Evolutionary conservation across 2,329 filamentous ascomycete genomes (phyloP).

Genomic region (Epichloe uncinata): DNA sequence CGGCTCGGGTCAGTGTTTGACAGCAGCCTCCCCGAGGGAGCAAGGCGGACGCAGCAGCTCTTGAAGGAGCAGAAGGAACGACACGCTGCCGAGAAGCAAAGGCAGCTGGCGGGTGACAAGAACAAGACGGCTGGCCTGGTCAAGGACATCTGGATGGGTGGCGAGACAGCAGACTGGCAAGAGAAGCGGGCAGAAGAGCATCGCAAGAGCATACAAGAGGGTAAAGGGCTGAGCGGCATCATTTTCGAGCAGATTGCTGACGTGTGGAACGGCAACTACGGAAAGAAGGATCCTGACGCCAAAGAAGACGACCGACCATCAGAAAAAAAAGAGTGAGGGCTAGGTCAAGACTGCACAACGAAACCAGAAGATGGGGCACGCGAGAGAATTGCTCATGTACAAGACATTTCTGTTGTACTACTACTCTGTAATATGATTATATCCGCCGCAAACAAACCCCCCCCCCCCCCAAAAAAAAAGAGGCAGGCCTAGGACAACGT

Average conservation of each 20-base stretch:
- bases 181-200: conserved; percentile 38
- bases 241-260: conserved; percentile 45
- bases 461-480: too few relatives aligned
- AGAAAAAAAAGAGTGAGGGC: not conserved
- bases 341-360: not conserved
- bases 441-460: too few relatives aligned
- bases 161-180: conserved; percentile 40
- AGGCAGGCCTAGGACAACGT: too few relatives aligned
- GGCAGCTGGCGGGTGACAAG: conserved; percentile 18
- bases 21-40: conserved; percentile 43
- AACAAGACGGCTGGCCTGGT: conserved; percentile 21
- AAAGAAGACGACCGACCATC: not conserved
- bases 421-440: too few relatives aligned
- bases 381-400: not conserved
- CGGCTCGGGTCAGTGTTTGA: conserved; percentile 33
- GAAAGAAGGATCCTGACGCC: conserved; percentile 13
- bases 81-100: conserved; percentile 18
- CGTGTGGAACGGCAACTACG: conserved; percentile 30
- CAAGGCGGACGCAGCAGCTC: conserved; percentile 31
- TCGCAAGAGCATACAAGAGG: conserved; percentile 38
- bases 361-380: not conserved
- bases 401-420: not conserved
- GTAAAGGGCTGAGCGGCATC: conserved; percentile 41
- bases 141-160: conserved; percentile 44
- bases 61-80: conserved; percentile 33